A percentile compares a stretch with the other conserved stretches of the same genome.
These are phyloP conservation scores for Trametes sanguinea DNA, from an alignment of 768 basidiomycete species.

Conservation along the genomic window DNA sequence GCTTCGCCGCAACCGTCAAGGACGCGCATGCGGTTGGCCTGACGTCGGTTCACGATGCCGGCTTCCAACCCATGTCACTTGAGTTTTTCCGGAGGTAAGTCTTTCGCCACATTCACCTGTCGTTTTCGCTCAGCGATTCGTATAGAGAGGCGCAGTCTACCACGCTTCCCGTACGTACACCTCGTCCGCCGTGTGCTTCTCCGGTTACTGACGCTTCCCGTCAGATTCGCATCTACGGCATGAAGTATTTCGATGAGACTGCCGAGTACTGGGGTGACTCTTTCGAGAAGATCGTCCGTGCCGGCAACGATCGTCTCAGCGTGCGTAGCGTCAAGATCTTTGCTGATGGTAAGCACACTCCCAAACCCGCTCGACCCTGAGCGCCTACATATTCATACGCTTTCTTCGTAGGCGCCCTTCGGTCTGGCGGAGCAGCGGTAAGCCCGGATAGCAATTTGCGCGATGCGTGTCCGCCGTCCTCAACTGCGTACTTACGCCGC, in stretches of 20 bases:
- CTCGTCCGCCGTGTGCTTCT: not conserved
- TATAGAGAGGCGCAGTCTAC: constrained; percentile 13
- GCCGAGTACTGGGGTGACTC: constrained; percentile 75
- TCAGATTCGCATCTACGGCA: constrained; percentile 77
- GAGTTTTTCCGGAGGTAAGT: constrained; percentile 69
- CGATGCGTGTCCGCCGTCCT: not conserved
- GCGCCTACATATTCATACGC: not conserved
- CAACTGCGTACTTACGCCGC: not conserved
- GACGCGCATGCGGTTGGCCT: constrained; percentile 74
- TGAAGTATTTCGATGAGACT: constrained; percentile 69
- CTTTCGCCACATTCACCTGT: not conserved
- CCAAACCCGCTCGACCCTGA: not conserved
- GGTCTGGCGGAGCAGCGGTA: constrained; percentile 89
- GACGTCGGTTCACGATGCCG: constrained; percentile 88
- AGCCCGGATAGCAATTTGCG: constrained; percentile 21
- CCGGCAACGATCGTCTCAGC: constrained; percentile 62
- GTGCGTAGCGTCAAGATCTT: constrained; percentile 81
- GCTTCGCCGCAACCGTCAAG: constrained; percentile 60
- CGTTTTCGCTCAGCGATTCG: not conserved
- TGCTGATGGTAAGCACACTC: constrained; percentile 55
- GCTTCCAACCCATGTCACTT: constrained; percentile 65
- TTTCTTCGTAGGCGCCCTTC: constrained; percentile 63
- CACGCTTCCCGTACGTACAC: constrained; percentile 19
- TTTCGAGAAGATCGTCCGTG: constrained; percentile 53
- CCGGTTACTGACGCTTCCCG: not conserved